Percentiles rank a stretch among this genome's conserved stretches.
These are phyloP conservation scores for Helotiales sp. DNA, from an alignment of 2,329 filamentous ascomycete genomes.

Conservation along the genomic window DNA sequence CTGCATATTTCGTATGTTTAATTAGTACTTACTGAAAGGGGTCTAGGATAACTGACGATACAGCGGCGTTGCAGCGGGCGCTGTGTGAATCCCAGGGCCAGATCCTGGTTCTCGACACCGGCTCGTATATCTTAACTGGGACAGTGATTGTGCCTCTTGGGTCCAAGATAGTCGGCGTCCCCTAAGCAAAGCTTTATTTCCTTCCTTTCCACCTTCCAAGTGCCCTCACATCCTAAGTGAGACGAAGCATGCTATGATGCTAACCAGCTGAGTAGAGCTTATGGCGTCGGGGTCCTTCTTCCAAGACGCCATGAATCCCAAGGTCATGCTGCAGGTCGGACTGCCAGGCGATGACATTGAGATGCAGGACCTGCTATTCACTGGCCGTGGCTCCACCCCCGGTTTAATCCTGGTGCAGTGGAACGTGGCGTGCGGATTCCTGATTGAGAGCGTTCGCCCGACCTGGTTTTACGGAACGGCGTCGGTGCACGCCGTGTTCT, in stretches of 20 bases:
- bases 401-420: conserved; percentile 49
- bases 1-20: no score
- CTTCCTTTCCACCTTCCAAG: no score
- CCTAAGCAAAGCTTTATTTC: no score
- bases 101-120: conserved; percentile 58
- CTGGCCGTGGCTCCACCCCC: conserved; percentile 45
- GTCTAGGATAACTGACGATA: conserved; percentile 73
- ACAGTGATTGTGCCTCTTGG: conserved; percentile 46
- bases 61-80: conserved; percentile 53
- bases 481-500: conserved; percentile 68
- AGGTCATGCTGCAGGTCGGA: conserved; percentile 33
- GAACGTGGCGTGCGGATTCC: conserved; percentile 40
- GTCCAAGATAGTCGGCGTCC: conserved; percentile 39
- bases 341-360: conserved; percentile 51
- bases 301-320: conserved; percentile 41
- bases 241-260: conserved; percentile 2
- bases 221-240: conserved; percentile 31
- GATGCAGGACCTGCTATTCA: conserved; percentile 48
- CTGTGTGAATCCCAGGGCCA: conserved; percentile 42
- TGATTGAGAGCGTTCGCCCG: conserved; percentile 22
- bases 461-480: conserved; percentile 61
- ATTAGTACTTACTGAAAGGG: no score
- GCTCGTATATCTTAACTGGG: conserved; percentile 55
- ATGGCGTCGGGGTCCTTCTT: conserved; percentile 48
- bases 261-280: conserved; percentile 46